Percentiles rank a stretch among this genome's conserved stretches.
Conservation (phyloP, 306 rosid species). For the Sicyos edulis region DNA sequence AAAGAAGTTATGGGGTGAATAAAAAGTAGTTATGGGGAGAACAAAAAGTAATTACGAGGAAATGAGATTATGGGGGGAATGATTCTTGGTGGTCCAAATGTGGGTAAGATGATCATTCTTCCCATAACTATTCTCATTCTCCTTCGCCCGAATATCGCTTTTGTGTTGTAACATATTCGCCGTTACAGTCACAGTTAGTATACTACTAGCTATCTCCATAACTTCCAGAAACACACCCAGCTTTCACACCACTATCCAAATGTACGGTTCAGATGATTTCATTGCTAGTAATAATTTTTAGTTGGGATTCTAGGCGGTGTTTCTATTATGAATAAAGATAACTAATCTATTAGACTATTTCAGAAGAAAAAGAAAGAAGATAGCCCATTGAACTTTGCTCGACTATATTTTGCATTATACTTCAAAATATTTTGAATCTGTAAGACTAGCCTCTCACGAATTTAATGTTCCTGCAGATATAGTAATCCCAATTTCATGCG, state of each 20-base stretch:
- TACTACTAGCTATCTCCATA: neutral
- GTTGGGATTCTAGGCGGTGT: neutral
- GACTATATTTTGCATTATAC: neutral
- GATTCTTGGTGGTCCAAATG: no score
- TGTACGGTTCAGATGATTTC: neutral
- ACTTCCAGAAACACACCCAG: conserved; percentile 1
- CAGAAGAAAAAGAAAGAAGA: neutral
- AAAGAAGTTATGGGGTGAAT: no score
- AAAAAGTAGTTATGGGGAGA: no score
- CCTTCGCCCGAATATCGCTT: no score
- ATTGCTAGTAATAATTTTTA: conserved; percentile 5
- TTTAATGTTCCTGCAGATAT: conserved; percentile 51
- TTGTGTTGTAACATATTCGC: neutral
- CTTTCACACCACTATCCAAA: neutral
- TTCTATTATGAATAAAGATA: neutral
- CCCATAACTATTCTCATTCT: no score
- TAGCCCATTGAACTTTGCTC: neutral
- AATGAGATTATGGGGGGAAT: no score
- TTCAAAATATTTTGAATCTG: neutral
- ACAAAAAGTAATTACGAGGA: no score
- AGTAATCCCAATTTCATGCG: conserved; percentile 72
- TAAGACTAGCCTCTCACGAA: conserved; percentile 11
- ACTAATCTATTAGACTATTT: no score
- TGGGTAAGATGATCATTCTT: no score
- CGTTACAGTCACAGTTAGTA: neutral